Base-by-base conservation (phyloP, 441 rosid genomes). In the Sinapis alba region DNA sequence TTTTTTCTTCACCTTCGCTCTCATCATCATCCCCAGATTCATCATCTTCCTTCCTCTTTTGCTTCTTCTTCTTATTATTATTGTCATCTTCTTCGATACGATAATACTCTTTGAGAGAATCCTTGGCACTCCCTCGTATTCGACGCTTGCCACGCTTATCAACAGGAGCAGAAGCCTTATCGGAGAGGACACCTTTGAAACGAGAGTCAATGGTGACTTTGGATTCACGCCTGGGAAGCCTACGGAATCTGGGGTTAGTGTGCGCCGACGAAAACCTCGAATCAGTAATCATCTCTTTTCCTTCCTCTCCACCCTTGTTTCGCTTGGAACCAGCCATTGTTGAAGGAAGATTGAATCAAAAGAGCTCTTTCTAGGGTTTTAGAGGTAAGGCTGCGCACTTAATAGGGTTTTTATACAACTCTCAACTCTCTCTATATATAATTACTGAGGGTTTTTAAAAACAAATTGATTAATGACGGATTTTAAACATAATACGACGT, bases 131-230 rank as follows among this genome's bases (percentile, higher is more conserved):
- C 6, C 63, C 83, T 76, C 77, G 81, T 87, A 79, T 81, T 84
- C 76, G 88, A 27, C 73, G 85, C 78, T 84, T 91, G 16, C 99
- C 99, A 19, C 99, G 84, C 84, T 91, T 90, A 73, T 95, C 99
- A 5, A 73, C 65, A 26, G 83, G 87, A 45, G 96, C 91, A 3
- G 89, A 76, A 47, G 88, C 86, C 76, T 88, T 89, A 73, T 90
- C 93, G 4, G 84, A 82, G 78, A 93, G 84, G 66, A 86, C 80
- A 16, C 83, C 71, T 47, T 76, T 26, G 81, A 96, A 96, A 7
- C 98, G 89, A 58, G 92, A 84, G 69, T 96, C 99, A 21, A 96
- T 88, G 6, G 80, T 36, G 1, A 96, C 93, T 81, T 91, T 96
- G 1, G 89, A 53, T 5, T 89, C 85, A 43, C 83, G 89, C 83